Evolutionary conservation across 306 rosid genomes (phyloP).

Genomic region (Dalbergia oliveri): DNA sequence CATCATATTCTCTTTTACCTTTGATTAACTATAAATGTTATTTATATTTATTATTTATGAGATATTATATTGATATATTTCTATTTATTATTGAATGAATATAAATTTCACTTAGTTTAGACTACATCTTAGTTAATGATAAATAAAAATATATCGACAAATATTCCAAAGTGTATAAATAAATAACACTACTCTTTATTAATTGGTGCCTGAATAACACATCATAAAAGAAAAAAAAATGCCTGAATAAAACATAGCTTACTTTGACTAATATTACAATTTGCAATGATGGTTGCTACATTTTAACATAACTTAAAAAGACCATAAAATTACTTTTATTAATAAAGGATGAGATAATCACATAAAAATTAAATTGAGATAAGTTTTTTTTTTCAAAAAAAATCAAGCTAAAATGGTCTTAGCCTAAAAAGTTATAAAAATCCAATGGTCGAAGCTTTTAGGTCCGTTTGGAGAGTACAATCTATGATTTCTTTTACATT

Average conservation of each 20-base stretch:
- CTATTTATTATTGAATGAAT: no score
- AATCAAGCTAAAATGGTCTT: background rate
- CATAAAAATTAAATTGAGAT: background rate
- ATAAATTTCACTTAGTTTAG: no score
- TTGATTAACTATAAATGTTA: no score
- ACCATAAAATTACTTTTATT: background rate
- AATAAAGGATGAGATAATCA: background rate
- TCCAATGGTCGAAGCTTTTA: slow-evolving; percentile 6
- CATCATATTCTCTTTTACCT: slow-evolving; percentile 4
- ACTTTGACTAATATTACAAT: background rate
- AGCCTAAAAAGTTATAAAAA: background rate
- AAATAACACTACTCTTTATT: no score
- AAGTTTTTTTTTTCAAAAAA: background rate
- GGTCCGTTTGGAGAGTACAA: no score
- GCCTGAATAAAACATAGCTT: background rate
- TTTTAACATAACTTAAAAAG: background rate
- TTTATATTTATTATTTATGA: no score
- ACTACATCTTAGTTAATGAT: no score
- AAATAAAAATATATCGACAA: no score
- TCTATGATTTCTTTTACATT: no score
- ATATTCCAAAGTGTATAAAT: no score
- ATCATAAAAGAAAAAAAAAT: no score
- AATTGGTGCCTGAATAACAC: background rate
- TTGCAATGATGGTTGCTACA: background rate
- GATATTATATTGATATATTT: no score